phyloP scores from a whole-genome alignment of 768 basidiomycete genomes.

The Roridomyces roridus region DNA sequence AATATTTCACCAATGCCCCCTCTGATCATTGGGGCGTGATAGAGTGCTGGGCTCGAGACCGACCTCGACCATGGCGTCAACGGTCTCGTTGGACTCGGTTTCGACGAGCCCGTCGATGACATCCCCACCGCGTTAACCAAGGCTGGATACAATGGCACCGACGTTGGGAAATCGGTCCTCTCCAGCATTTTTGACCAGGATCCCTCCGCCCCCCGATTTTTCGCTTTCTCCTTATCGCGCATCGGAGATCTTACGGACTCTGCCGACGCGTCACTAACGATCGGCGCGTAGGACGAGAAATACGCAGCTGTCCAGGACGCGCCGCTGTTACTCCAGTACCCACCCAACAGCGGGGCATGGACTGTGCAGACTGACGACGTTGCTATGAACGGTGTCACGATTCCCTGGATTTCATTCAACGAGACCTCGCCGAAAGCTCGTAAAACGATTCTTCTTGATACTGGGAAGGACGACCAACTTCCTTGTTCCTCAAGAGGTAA shows the following conservation, averaged over 20 bases:
- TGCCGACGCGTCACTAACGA: conserved; percentile 45
- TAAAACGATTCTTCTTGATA: conserved; percentile 48
- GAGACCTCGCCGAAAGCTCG: conserved; percentile 35
- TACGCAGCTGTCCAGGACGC: conserved; percentile 36
- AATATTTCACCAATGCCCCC: background rate
- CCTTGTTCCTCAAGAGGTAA: conserved; percentile 37
- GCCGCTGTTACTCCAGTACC: conserved; percentile 41
- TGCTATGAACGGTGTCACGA: conserved; percentile 35
- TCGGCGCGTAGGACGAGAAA: conserved; percentile 47
- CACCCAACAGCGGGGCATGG: conserved; percentile 44
- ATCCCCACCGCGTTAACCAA: conserved; percentile 10
- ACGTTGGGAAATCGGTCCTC: conserved; percentile 36
- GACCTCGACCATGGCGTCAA: conserved; percentile 29
- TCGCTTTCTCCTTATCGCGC: conserved; percentile 49
- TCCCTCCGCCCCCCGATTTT: conserved; percentile 40
- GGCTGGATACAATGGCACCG: conserved; percentile 15
- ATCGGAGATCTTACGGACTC: conserved; percentile 46
- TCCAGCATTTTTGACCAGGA: conserved; percentile 46
- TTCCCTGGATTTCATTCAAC: conserved; percentile 37
- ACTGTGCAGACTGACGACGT: conserved; percentile 47
- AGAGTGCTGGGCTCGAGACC: conserved; percentile 15
- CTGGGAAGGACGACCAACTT: conserved; percentile 47
- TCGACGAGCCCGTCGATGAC: conserved; percentile 32
- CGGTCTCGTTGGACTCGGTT: conserved; percentile 42
- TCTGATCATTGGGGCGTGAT: background rate